phyloP scores from a whole-genome alignment of 257 asterid genomes.

The Dorcoceras hygrometricum region DNA sequence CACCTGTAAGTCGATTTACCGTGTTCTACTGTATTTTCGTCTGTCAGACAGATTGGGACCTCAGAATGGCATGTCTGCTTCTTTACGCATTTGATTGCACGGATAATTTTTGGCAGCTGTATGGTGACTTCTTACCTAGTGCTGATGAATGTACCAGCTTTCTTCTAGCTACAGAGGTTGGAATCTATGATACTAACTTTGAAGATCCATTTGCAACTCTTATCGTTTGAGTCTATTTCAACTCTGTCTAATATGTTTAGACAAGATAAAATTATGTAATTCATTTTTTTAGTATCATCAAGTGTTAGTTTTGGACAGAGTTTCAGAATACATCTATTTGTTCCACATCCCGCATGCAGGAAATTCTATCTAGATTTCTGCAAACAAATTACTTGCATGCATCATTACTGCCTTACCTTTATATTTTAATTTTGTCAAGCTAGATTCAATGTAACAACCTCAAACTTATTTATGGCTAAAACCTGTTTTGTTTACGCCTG shows the following conservation, averaged over 20 bases:
- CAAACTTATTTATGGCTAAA: constrained; percentile 3
- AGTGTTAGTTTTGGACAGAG: neutral
- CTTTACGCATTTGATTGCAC: constrained; percentile 87
- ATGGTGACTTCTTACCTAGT: constrained; percentile 90
- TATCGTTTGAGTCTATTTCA: neutral
- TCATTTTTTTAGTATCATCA: neutral
- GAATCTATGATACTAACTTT: constrained; percentile 24
- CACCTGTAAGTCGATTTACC: neutral
- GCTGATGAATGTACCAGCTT: constrained; percentile 87
- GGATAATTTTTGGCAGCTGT: constrained; percentile 92
- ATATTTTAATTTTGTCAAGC: constrained; percentile 12
- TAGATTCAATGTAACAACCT: neutral
- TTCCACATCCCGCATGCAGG: neutral
- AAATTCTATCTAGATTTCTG: neutral
- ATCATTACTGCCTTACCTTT: constrained; percentile 2
- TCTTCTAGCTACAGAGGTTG: constrained; percentile 94
- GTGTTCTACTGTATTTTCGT: neutral
- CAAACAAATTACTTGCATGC: constrained; percentile 6
- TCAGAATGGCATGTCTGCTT: constrained; percentile 91
- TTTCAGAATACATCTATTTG: neutral
- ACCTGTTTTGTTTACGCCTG: constrained; percentile 21
- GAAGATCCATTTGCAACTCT: constrained; percentile 13
- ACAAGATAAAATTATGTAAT: neutral
- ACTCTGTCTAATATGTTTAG: neutral
- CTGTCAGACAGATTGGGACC: constrained; percentile 94